Percentiles rank a stretch among this genome's conserved stretches.
Evolutionary conservation across 495 filamentous ascomycete genomes (phyloP).

Genomic region (Aspergillus conjunctus): DNA sequence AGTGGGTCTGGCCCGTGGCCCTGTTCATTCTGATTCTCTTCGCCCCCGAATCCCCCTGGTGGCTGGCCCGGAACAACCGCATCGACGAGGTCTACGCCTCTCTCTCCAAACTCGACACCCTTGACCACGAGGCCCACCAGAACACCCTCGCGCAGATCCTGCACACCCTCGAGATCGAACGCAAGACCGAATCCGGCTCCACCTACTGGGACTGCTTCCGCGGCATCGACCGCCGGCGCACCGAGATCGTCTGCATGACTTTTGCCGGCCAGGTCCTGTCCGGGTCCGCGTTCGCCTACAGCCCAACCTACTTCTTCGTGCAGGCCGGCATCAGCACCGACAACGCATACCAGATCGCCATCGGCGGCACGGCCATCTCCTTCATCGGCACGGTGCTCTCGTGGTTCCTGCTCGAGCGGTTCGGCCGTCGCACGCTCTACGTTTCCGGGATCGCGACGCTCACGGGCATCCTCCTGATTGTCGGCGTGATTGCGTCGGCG

Average conservation of each 20-base stretch:
- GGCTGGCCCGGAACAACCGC: slow-evolving; percentile 59
- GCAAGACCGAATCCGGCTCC: slow-evolving; percentile 57
- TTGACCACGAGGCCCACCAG: slow-evolving; percentile 15
- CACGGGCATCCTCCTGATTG: slow-evolving; percentile 59
- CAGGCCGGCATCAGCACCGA: slow-evolving; percentile 62
- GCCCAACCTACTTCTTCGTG: slow-evolving; percentile 71
- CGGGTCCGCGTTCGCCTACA: slow-evolving; percentile 70
- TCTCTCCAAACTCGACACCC: slow-evolving; percentile 41
- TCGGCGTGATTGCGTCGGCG: slow-evolving; percentile 65
- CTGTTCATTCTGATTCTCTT: slow-evolving; percentile 58
- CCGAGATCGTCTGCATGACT: slow-evolving; percentile 67
- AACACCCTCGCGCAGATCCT: slow-evolving; percentile 58
- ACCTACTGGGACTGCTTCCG: slow-evolving; percentile 71
- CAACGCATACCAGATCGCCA: slow-evolving; percentile 55
- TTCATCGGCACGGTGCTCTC: slow-evolving; percentile 58
- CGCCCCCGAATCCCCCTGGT: slow-evolving; percentile 67
- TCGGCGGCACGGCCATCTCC: slow-evolving; percentile 59
- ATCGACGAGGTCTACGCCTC: slow-evolving; percentile 47
- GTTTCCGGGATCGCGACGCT: slow-evolving; percentile 61
- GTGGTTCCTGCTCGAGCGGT: slow-evolving; percentile 49
- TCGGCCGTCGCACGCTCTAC: slow-evolving; percentile 70
- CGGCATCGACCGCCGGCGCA: slow-evolving; percentile 67
- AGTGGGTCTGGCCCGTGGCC: slow-evolving; percentile 68
- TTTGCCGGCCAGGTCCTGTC: slow-evolving; percentile 75
- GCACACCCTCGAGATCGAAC: slow-evolving; percentile 63